phyloP scores from a whole-genome alignment of 176 grass and related monocot genomes.

The Ensete glaucum region DNA sequence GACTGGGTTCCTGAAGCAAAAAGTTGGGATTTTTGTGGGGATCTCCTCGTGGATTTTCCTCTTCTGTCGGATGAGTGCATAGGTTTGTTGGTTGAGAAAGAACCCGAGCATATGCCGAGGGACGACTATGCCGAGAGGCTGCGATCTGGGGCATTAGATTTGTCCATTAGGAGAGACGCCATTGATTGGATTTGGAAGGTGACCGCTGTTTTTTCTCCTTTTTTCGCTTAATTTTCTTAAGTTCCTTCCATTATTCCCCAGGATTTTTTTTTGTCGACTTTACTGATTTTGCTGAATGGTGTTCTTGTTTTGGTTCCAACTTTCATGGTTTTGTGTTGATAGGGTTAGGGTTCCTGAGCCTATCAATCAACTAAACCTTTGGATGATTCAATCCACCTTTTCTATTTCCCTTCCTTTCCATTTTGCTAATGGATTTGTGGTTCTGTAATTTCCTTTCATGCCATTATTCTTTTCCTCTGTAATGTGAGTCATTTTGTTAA shows the following conservation, averaged over 20 bases:
- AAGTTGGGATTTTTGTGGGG: constrained; percentile 25
- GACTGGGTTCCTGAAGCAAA: constrained; percentile 19
- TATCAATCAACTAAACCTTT: too few relatives aligned
- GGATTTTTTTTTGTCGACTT: too few relatives aligned
- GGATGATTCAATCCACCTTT: too few relatives aligned
- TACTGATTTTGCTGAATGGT: too few relatives aligned
- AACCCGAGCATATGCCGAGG: constrained; percentile 49
- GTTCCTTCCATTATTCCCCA: too few relatives aligned
- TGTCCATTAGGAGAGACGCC: constrained; percentile 59
- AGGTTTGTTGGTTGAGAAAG: constrained; percentile 45
- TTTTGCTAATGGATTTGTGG: too few relatives aligned
- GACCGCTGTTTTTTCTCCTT: constrained; percentile 8
- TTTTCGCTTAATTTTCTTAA: not conserved
- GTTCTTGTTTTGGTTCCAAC: too few relatives aligned
- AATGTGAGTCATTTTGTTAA: not conserved
- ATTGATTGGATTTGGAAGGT: constrained; percentile 98
- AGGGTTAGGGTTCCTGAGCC: too few relatives aligned
- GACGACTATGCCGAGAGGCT: constrained; percentile 67
- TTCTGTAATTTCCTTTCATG: too few relatives aligned
- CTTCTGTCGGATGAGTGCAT: constrained; percentile 66
- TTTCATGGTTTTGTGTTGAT: too few relatives aligned
- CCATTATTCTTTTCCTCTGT: not conserved
- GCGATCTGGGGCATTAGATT: constrained; percentile 42
- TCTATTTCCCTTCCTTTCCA: too few relatives aligned
- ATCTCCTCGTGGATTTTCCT: constrained; percentile 40